Percentiles rank a stretch among this genome's conserved stretches.
Conservation (phyloP, 78 protist genomes). For the Dictyostelium brefeldianum region DNA sequence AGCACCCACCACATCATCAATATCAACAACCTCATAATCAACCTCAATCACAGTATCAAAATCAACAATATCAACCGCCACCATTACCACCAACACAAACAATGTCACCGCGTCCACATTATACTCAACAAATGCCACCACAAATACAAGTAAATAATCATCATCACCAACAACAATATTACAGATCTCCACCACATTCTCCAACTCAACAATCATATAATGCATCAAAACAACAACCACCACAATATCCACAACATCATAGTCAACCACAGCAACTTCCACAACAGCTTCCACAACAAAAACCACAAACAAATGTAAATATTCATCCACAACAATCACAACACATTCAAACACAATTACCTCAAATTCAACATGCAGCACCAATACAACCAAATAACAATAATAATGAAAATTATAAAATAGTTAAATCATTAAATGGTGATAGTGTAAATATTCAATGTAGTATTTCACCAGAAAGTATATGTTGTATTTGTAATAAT, state of each 20-base stretch:
- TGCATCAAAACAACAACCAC: not conserved
- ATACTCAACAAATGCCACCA: not conserved
- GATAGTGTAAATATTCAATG: not conserved
- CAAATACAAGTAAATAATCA: not conserved
- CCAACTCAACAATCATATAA: not conserved
- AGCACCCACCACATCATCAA: not conserved
- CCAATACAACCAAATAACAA: not conserved
- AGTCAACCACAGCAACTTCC: not conserved
- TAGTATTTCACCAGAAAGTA: not conserved
- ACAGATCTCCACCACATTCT: not conserved
- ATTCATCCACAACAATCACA: not conserved
- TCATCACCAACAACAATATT: not conserved
- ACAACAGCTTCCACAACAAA: not conserved
- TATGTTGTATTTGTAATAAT: constrained; percentile 17
- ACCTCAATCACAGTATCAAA: not conserved
- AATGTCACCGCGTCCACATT: not conserved
- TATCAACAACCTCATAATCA: not conserved
- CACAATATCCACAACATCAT: not conserved
- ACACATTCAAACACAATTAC: not conserved
- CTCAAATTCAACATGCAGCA: not conserved
- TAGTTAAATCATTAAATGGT: not conserved
- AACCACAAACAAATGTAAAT: not conserved
- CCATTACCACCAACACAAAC: not conserved
- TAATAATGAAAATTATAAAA: not conserved
- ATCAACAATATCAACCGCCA: not conserved